Base-by-base conservation (phyloP, 164 flowering plant genomes). In the Nelumbo lutea region DNA sequence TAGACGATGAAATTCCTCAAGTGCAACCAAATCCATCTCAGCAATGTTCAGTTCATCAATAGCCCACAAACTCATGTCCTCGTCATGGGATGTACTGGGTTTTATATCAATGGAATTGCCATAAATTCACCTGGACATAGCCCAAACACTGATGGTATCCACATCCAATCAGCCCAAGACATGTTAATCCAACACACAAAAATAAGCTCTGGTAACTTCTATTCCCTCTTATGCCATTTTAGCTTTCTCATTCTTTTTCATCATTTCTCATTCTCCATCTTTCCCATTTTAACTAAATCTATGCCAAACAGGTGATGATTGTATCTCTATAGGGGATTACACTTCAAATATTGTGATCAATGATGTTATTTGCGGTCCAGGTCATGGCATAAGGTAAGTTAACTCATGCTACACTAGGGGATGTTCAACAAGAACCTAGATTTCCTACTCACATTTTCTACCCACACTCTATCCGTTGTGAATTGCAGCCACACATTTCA, bases 61-160 rank as follows among this genome's bases (percentile, higher is more conserved):
- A 71, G 78, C 66, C 62, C 71, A 14, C 56, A 43, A 52, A 60
- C 58, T 62, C 81, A 78, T 60, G n/a, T 78, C 8, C 50, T 51
- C 1, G 9, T 78, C 1, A 50, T 41, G 14, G 64, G 40, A 0
- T 61, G 68, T 44, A 2, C 74, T 13, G 43, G 44, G 5, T 67
- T 72, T 41, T 41, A 41, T 11, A 13, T 75, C 46, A 14, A 42
- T 8, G 65, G 66, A 42, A 5, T 80, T 7, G 4, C 38, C 42
- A 72, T 80, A 1, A 52, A 10, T 11, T 56, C 80, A 7, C 80
- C 83, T n/a, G 68, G 11, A 15, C 59, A 56, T 11, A 67, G 75
- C 53, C 83, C 80, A 7, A 80, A 80, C 67, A 80, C 83, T 0
- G 83, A 80, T 60, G 83, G 80, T 3, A 72, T 80, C 13, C 78